A percentile compares a stretch with the other conserved stretches of the same genome.
phyloP scores from a whole-genome alignment of 2,329 filamentous ascomycete species.

The Raffaelea arxii region DNA sequence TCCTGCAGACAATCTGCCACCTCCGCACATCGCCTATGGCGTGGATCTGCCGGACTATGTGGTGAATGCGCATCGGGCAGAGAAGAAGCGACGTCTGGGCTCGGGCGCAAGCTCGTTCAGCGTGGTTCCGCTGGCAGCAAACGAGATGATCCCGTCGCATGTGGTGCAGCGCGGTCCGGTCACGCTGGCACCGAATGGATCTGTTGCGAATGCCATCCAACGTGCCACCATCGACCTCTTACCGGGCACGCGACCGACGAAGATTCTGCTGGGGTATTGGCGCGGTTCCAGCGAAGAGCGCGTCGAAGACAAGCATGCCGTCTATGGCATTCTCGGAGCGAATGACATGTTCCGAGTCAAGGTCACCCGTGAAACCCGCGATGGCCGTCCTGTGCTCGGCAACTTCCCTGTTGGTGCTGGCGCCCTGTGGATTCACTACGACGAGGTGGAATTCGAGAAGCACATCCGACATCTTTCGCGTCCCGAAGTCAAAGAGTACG shows the following conservation, averaged over 20 bases:
- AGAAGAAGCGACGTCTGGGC: conserved; percentile 39
- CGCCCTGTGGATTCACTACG: conserved; percentile 52
- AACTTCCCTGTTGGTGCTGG: conserved; percentile 53
- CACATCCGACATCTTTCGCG: conserved; percentile 42
- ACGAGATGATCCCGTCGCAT: conserved; percentile 2
- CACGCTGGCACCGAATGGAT: conserved; percentile 3
- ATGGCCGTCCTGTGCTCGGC: conserved; percentile 46
- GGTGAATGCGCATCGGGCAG: conserved; percentile 17
- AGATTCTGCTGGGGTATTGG: conserved; percentile 52
- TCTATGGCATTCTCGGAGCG: conserved; percentile 51
- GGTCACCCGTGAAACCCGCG: conserved; percentile 48
- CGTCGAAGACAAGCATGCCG: conserved; percentile 46
- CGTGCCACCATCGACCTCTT: conserved; percentile 28
- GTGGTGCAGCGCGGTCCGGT: neutral
- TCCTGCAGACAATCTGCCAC: conserved; percentile 29
- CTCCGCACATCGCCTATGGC: conserved; percentile 42
- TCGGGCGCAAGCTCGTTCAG: neutral
- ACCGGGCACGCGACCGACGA: conserved; percentile 43
- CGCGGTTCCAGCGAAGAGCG: conserved; percentile 38
- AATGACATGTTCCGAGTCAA: conserved; percentile 59
- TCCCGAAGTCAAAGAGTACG: conserved; percentile 54
- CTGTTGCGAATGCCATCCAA: conserved; percentile 11
- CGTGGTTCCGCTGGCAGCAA: conserved; percentile 5
- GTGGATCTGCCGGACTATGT: conserved; percentile 35
- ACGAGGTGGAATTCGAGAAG: conserved; percentile 49